Evolutionary conservation across 192 early-diverging fungal genomes (phyloP), one percentile per base, ranked within the genome.

Genomic region (Rhizoclosmatium sp.): DNA sequence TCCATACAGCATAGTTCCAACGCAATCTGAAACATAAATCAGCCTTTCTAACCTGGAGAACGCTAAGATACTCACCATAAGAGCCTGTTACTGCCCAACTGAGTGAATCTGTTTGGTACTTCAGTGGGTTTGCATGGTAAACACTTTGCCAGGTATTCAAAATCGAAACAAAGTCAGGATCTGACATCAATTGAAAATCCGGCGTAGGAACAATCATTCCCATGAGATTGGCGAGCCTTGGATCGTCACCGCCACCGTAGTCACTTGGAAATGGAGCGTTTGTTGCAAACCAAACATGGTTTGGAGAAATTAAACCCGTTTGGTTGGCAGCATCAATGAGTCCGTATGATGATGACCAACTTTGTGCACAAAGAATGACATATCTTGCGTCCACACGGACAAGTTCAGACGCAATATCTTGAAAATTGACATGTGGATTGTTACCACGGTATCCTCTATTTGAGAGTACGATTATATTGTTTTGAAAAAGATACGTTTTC

Each of bases 281-380:
- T 14, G 67, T 69, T 12, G 46, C 67, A 46, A 69, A 16, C 67
- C 67, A 69, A 42, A 69, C 67, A 69, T 69, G 46, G 14, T 47
- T 69, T 9, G 40, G 42, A 7, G 67, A 69, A 14, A 69, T 19
- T 16, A 69, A 44, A 2, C 67, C 67, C 16, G 51, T 54, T 54
- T 54, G 51, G 16, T 54, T 54, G 9, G 51, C 51, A 7, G 9
- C 16, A 12, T 54, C 51, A 16, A 54, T 7, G 16, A 54, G 51
- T 12, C 16, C 16, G 1, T 69, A 69, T 10, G 67, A 69, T 7
- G 39, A 7, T 7, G 67, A 69, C 42, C 46, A 69, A 42, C 31
- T 21, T 7, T 41, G 46, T 12, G 67, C 67, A 19, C 67, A 69
- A n/a, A 69, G 46, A 42, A 69, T 47, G 16, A 47, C 46, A 23